Evolutionary conservation across 2,329 filamentous ascomycete genomes (phyloP), one percentile per base, ranked within the genome.

Genomic region (Talaromyces funiculosus): DNA sequence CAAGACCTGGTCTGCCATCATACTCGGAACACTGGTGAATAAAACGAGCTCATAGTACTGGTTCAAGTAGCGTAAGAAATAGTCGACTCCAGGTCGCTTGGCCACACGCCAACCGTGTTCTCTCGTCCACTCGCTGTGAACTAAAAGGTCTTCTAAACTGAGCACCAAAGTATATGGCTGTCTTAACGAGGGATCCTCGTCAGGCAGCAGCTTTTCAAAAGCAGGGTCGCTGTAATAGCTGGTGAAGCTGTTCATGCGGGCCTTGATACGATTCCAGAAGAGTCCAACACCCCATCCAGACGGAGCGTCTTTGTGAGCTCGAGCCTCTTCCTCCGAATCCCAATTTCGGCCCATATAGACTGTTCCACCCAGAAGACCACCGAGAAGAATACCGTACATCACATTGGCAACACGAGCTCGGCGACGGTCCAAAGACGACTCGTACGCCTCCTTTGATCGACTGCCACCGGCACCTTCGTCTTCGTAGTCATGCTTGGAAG

Each of bases 21-120:
- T 87, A 70, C 87, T 90, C 0, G 93, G 92, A 51, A 94, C 88
- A 40, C 85, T 90, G 33, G 94, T 99, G 79, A 97, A 99, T 65
- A 99, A 86, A 57, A 97, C 94, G 59, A 99, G 82, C 76, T 99
- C 94, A 73, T 97, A 99, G 82, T 99, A 97, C 75, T 97, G 92
- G 77, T 90, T 93, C 53, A 99, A 84, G 75, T 99, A 99, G 71
- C 90, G 90, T 65, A 99, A 80, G 80, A 99, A 99, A 80, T 99
- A 99, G 78, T 99, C 94, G 63, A 95, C 85, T 49, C 94, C 94
- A 37, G 94, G 94, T 54, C 94, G 86, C 80, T 99, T 99, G 29
- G 94, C 94, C 63, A 95, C 84, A 67, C 93, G 86, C 92, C 94
- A 99, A 62, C 94, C 94, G 71, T 97, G 89, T 73, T 97, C 90